A percentile compares a stretch with the other conserved stretches of the same genome.
phyloP scores from a whole-genome alignment of 371 early-diverging fungal species.

The Basidiobolus meristosporus region DNA sequence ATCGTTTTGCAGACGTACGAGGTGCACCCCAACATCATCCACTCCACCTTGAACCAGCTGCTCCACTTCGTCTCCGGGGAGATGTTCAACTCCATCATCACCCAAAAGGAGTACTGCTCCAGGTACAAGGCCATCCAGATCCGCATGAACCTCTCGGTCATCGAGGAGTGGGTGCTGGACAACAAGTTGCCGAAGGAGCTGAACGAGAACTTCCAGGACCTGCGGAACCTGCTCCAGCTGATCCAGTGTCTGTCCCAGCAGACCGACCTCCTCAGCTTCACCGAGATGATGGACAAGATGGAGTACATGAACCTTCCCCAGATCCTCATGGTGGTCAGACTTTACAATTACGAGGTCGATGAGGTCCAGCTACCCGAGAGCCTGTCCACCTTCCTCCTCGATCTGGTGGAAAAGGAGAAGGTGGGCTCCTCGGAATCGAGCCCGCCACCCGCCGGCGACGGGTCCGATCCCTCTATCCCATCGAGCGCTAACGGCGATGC shows the following conservation, averaged over 20 bases:
- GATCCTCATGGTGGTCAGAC: slow-evolving; percentile 37
- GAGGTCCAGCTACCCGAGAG: slow-evolving; percentile 48
- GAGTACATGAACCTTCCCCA: slow-evolving; percentile 48
- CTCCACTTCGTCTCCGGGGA: slow-evolving; percentile 56
- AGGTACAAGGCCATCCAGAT: slow-evolving; percentile 69
- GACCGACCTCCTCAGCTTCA: slow-evolving; percentile 42
- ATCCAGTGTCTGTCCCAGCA: too few relatives aligned
- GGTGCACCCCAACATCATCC: slow-evolving; percentile 44
- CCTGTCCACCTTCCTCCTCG: slow-evolving; percentile 45
- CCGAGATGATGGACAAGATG: slow-evolving; percentile 41
- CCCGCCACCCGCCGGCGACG: too few relatives aligned
- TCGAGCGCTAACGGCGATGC: too few relatives aligned
- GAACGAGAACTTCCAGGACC: slow-evolving; percentile 59
- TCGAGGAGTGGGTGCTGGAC: slow-evolving; percentile 70
- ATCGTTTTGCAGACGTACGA: slow-evolving; percentile 31
- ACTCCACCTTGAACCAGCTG: slow-evolving; percentile 47
- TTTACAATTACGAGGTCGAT: slow-evolving; percentile 71
- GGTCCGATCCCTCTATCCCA: too few relatives aligned
- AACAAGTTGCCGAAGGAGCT: slow-evolving; percentile 22
- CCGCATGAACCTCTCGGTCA: slow-evolving; percentile 53
- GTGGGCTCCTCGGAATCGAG: too few relatives aligned
- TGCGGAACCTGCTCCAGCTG: slow-evolving; percentile 69
- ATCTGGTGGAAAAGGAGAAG: slow-evolving; percentile 36
- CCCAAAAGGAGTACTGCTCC: slow-evolving; percentile 44
- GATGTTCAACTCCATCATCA: slow-evolving; percentile 65